Conservation (phyloP, 129 eudicot genomes). For the Escallonia rubra region DNA sequence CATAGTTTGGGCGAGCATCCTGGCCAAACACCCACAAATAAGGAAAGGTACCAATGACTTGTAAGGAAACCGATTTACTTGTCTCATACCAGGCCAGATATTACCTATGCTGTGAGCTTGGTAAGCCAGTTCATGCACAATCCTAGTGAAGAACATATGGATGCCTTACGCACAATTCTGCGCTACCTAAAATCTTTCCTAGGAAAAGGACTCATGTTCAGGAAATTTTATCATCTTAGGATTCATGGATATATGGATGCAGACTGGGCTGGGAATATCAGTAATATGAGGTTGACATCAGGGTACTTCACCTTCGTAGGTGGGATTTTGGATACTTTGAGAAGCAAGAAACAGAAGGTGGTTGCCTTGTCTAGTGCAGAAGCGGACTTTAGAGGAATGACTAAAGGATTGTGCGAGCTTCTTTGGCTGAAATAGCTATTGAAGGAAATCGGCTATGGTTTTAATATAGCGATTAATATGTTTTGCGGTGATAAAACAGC, state of each 20-base stretch:
- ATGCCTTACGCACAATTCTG: neutral
- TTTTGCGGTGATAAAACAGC: no score
- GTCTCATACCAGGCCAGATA: no score
- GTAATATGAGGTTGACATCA: neutral
- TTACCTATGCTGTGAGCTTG: no score
- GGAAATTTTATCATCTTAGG: neutral
- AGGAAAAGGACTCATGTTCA: neutral
- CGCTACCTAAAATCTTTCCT: neutral
- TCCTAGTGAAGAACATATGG: neutral
- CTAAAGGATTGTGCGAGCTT: neutral
- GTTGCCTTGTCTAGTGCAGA: neutral
- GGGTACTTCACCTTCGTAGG: neutral
- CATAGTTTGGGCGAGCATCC: no score
- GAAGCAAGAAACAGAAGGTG: neutral
- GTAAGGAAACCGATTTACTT: no score
- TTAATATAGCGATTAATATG: neutral
- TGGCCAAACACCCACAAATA: no score
- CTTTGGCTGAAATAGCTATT: neutral
- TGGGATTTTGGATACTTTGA: neutral
- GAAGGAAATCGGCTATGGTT: neutral
- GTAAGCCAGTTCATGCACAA: constrained; percentile 4
- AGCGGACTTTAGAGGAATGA: neutral
- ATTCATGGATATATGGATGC: neutral
- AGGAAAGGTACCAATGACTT: no score
- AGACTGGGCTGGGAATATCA: neutral